Conservation (phyloP, 345 rosid genomes). For the Eucalyptus microcorys region DNA sequence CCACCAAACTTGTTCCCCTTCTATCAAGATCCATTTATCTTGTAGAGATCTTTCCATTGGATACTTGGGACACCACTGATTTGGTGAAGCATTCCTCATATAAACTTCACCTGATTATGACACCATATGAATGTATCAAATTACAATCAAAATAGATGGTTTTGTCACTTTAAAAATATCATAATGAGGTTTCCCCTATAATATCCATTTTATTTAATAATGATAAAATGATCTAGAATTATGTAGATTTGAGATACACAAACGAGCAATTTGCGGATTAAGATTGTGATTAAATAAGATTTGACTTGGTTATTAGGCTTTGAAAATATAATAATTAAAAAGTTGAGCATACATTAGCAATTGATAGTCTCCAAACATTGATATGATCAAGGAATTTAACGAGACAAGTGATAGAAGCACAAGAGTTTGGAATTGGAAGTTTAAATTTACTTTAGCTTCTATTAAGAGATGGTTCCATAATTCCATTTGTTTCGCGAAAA, state of each 20-base stretch:
- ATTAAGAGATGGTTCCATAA: background rate
- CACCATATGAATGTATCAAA: background rate
- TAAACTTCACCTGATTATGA: background rate
- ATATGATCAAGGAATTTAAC: background rate
- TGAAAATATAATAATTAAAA: no score
- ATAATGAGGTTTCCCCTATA: background rate
- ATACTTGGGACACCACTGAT: background rate
- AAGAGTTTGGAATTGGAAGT: background rate
- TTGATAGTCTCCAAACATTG: background rate
- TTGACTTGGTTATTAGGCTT: no score
- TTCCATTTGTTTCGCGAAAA: background rate
- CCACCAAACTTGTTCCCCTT: background rate
- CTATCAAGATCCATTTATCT: background rate
- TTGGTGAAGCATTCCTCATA: background rate
- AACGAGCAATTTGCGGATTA: background rate
- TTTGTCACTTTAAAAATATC: background rate
- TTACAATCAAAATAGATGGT: background rate
- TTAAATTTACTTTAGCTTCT: background rate
- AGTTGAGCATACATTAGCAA: background rate
- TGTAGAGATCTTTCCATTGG: background rate
- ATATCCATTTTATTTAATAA: no score
- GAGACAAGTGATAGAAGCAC: background rate
- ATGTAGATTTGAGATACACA: background rate
- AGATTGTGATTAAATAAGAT: no score
- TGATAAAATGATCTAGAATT: background rate